Evolutionary conservation across 768 basidiomycete species (phyloP), one percentile per base, ranked within the genome.

Genomic region (Naganishia onofrii): DNA sequence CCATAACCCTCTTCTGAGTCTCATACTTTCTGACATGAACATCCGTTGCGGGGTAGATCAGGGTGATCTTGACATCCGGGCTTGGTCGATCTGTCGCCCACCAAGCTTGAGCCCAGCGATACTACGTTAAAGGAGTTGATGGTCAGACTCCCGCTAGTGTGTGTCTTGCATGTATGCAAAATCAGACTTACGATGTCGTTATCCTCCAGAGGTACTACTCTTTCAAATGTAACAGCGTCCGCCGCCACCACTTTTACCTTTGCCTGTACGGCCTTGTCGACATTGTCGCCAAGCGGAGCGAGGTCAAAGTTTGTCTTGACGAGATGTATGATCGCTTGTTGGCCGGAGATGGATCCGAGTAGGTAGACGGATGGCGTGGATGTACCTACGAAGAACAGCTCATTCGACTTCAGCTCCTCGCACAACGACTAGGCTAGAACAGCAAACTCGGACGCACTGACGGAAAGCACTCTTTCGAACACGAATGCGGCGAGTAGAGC

Each of bases 1-100:
- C 86, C 81, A 97, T 87, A 26, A 86, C 76, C 0, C 86, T 80
- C 17, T 86, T 84, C 76, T 97, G 95, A 60, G 79, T 84, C 9
- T 89, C 87, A 79, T 97, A 94, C 89, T 96, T 96, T 71, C 85
- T 85, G 69, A 98, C 88, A 76, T 98, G 93, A 3, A 88, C 86
- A 9, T 93, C 90, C 0, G 92, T 97, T 1, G 92, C 92, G 19
- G 95, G 95, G 72, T 85, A 90, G 64, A 96, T 88, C 21, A 93
- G 83, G 71, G 88, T 90, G 73, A 98, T 85, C 82, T 91, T 91
- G 69, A 93, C 82, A 74, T 96, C 93, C 1, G 88, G 85, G 2
- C 66, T 66, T 2, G 76, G 75, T 51, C 81, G 83, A 73, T 68
- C 46, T 19, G 76, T 71, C 0, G 75, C 73, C n/a, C 90, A 76